These are phyloP conservation scores for Chalciporus chontae DNA, from an alignment of 768 basidiomycete species.

Conservation along the genomic window DNA sequence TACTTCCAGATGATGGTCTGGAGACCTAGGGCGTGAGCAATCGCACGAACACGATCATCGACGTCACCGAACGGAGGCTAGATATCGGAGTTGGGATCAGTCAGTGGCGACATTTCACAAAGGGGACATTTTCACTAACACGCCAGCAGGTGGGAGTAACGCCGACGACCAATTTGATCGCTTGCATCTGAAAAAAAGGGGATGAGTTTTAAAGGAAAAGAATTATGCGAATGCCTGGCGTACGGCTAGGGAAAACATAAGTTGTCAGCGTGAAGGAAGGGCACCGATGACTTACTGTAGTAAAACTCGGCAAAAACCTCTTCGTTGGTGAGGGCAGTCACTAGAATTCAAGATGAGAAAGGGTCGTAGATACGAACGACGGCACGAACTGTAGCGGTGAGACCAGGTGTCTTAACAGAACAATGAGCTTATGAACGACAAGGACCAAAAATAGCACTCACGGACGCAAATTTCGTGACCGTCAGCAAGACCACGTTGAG, in stretches of 20 bases:
- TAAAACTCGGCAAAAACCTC: conserved; percentile 75
- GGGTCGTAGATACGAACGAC: neutral
- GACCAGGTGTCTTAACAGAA: conserved; percentile 28
- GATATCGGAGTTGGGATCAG: too few relatives aligned
- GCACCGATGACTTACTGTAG: conserved; percentile 51
- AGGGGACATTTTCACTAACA: conserved; percentile 29
- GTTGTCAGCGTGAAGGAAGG: neutral
- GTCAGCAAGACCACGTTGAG: conserved; percentile 48
- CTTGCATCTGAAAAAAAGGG: conserved; percentile 37
- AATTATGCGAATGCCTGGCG: neutral
- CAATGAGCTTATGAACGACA: neutral
- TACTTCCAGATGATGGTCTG: conserved; percentile 72
- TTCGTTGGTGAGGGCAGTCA: conserved; percentile 55
- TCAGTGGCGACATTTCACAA: too few relatives aligned
- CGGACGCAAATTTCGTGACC: conserved; percentile 62
- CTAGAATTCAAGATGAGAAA: conserved; percentile 24
- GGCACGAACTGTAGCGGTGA: conserved; percentile 43
- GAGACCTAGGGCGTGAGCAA: conserved; percentile 64
- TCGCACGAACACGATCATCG: conserved; percentile 73
- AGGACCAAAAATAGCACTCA: conserved; percentile 32
- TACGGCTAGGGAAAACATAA: conserved; percentile 22
- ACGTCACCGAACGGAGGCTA: conserved; percentile 66
- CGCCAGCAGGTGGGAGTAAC: conserved; percentile 62
- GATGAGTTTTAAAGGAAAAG: neutral
- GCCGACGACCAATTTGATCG: conserved; percentile 51